Base-by-base conservation (phyloP, 2,329 filamentous ascomycete genomes). In the Epichloe gansuensis region DNA sequence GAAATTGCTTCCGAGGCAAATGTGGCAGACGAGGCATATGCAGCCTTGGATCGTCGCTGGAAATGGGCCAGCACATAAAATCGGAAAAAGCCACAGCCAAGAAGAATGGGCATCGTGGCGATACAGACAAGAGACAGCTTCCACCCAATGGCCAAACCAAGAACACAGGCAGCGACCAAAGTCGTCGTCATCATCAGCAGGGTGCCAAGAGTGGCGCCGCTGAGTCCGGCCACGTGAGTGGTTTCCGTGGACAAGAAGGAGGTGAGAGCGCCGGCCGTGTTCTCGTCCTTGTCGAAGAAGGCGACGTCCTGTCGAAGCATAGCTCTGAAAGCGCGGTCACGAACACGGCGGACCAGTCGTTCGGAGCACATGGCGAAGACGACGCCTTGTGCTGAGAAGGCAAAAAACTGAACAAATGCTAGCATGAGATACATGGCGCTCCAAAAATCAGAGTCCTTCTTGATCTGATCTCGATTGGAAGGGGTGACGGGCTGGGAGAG, bases 1-100 rank as follows among this genome's bases (percentile, higher is more conserved):
- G 88, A 90, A 35, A 94, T 95, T 43, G 90, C 90, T 68, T 98
- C 93, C 46, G 90, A 93, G 11, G 93, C 93, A 63, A 86, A 95
- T 52, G 84, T 85, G 7, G 91, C 91, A 53, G 88, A 91, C 53
- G 77, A 72, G 63, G 88, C 78, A 64, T 97, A 90, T 4, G 88
- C 84, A 57, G 75, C 74, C 72, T 93, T 94, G 1, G 89, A 84
- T 25, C 87, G 84, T 39, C 76, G 76, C 69, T 87, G 86, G 72
- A 89, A 95, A 57, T 81, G 78, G 2, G 87, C 82, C 23, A 94
- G 76, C 69, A 93, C 83, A 69, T 81, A 90, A 70, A 96, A 94
- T 3, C 89, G 82, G 68, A 89, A 83, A 71, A 89, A 93, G n/a
- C 89, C 87, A 62, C 87, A 93, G 5, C 72, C 82, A 2, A 94